Percentiles rank a stretch among this genome's conserved stretches.
phyloP scores from a whole-genome alignment of 768 basidiomycete species.

The Phaeolepiota aurea region DNA sequence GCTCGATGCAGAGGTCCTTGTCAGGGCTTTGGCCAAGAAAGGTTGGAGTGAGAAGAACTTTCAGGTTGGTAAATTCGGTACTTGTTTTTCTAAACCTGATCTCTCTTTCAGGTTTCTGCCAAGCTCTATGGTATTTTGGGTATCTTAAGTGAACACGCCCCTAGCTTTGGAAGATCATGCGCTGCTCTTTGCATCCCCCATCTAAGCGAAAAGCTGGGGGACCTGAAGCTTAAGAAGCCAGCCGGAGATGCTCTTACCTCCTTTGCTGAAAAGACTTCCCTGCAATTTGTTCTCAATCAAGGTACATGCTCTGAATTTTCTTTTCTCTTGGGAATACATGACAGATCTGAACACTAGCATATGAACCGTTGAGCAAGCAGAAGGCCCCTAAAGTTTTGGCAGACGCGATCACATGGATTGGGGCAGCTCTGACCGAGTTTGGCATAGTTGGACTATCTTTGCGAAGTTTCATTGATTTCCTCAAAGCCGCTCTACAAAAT shows the following conservation, averaged over 20 bases:
- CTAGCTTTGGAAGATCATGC: conserved; percentile 80
- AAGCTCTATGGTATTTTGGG: conserved; percentile 79
- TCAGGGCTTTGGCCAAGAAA: conserved; percentile 83
- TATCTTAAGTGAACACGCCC: conserved; percentile 67
- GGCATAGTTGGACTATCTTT: conserved; percentile 84
- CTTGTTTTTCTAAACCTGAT: not conserved
- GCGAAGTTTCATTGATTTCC: conserved; percentile 80
- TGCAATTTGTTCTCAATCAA: conserved; percentile 91
- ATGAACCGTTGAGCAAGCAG: conserved; percentile 88
- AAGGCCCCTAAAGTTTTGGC: conserved; percentile 97
- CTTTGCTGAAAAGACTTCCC: conserved; percentile 87
- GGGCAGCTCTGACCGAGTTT: conserved; percentile 80
- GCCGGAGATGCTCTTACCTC: conserved; percentile 78
- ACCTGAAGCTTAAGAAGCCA: conserved; percentile 94
- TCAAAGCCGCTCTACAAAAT: conserved; percentile 81
- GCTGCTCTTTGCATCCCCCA: conserved; percentile 75
- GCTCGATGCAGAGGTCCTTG: conserved; percentile 81
- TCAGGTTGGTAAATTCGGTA: conserved; percentile 47
- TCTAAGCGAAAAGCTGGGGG: conserved; percentile 90
- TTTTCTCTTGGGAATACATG: not conserved
- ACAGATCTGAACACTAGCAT: conserved; percentile 41
- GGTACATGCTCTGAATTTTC: conserved; percentile 46
- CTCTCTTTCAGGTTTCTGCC: conserved; percentile 62
- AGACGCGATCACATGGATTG: conserved; percentile 86
- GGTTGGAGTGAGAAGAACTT: conserved; percentile 99